A percentile compares a stretch with the other conserved stretches of the same genome.
These are phyloP conservation scores for Colletotrichum cordylinicola DNA, from an alignment of 2,329 filamentous ascomycete genomes.

Conservation along the genomic window DNA sequence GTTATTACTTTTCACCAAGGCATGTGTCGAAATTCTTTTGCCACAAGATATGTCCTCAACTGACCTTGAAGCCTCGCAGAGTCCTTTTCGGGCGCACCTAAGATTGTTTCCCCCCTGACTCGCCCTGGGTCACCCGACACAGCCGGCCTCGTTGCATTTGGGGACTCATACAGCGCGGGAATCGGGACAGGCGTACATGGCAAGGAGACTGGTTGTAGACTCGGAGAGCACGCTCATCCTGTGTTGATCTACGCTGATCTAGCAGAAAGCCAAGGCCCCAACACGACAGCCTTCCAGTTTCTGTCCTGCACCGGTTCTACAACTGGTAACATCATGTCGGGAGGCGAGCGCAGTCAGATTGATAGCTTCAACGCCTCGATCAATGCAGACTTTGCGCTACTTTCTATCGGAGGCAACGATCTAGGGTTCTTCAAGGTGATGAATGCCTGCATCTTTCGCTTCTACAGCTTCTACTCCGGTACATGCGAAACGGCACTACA, in stretches of 20 bases:
- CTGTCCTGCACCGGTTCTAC: constrained; percentile 53
- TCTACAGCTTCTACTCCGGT: constrained; percentile 53
- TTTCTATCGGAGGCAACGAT: constrained; percentile 56
- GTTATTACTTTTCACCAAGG: background rate
- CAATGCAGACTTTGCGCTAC: constrained; percentile 46
- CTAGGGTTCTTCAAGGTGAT: constrained; percentile 56
- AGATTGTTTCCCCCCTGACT: background rate
- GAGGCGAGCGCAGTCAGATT: constrained; percentile 43
- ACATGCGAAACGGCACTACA: constrained; percentile 47
- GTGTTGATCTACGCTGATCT: constrained; percentile 45
- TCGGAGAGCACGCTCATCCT: constrained; percentile 46
- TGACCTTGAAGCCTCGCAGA: background rate
- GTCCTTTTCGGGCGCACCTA: background rate
- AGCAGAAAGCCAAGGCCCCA: constrained; percentile 26
- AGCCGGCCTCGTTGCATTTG: constrained; percentile 43
- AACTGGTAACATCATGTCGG: constrained; percentile 43
- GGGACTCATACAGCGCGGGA: constrained; percentile 54
- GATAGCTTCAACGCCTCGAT: constrained; percentile 43
- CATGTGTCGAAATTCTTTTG: background rate
- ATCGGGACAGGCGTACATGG: constrained; percentile 50
- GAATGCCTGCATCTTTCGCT: constrained; percentile 55
- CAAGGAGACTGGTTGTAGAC: constrained; percentile 46
- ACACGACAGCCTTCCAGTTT: constrained; percentile 44
- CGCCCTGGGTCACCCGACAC: background rate
- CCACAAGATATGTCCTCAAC: background rate